These are phyloP conservation scores for Pyricularia sp. DNA, from an alignment of 2,329 filamentous ascomycete species.

Conservation along the genomic window DNA sequence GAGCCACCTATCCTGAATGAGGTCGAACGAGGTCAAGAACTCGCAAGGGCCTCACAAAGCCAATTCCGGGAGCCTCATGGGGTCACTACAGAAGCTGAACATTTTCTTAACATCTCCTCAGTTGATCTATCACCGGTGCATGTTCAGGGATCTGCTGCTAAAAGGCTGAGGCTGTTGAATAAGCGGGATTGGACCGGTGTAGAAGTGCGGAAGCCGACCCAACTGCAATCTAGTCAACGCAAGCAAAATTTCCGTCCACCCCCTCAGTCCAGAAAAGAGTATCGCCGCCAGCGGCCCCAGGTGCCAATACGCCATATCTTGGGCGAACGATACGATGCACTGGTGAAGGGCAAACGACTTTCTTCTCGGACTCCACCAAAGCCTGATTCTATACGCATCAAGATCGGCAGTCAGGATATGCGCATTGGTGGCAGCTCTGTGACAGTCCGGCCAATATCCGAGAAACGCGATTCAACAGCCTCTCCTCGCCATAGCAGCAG, in stretches of 20 bases:
- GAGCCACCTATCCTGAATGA: not conserved
- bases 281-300: conserved; percentile 9
- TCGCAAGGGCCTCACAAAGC: not conserved
- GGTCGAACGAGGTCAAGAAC: not conserved
- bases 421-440: conserved; percentile 11
- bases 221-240: conserved; percentile 12
- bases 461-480: not conserved
- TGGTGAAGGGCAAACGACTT: not conserved
- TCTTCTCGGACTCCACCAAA: not conserved
- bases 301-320: conserved; percentile 13
- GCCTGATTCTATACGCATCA: conserved; percentile 15
- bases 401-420: conserved; percentile 22
- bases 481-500: not conserved
- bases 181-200: conserved; percentile 22
- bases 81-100: not conserved
- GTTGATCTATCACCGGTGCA: not conserved
- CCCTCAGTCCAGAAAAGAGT: not conserved
- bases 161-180: conserved; percentile 17
- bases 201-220: conserved; percentile 18
- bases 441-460: not conserved
- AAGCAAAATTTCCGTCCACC: not conserved
- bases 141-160: conserved; percentile 10
- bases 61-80: not conserved
- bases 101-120: not conserved
- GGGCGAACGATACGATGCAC: conserved; percentile 2